Conservation (phyloP, 2,329 filamentous ascomycete species). For the Parastagonospora nodorum region DNA sequence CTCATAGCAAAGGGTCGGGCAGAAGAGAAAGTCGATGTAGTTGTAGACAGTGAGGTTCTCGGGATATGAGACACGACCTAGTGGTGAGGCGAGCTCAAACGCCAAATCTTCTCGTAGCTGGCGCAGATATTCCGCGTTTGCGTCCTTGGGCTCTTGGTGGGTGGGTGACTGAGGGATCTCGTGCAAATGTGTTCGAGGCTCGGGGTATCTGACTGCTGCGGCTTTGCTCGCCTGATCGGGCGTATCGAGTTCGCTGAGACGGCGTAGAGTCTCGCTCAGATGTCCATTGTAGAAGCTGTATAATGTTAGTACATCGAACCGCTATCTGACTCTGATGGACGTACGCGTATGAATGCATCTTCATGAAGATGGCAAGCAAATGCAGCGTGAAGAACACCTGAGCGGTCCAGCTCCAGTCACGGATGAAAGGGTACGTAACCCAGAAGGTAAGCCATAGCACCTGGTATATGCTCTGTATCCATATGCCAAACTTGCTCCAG, state of each 20-base stretch:
- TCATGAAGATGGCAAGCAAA: slow-evolving; percentile 92
- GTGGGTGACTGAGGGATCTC: slow-evolving; percentile 55
- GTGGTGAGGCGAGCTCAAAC: slow-evolving; percentile 85
- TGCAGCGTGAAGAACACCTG: slow-evolving; percentile 95
- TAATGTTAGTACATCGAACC: neutral
- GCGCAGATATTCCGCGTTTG: slow-evolving; percentile 53
- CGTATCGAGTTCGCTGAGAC: slow-evolving; percentile 77
- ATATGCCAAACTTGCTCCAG: slow-evolving; percentile 80
- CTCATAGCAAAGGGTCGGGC: slow-evolving; percentile 96
- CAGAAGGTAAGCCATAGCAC: slow-evolving; percentile 78
- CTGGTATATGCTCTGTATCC: slow-evolving; percentile 83
- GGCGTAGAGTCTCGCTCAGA: slow-evolving; percentile 82
- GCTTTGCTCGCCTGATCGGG: slow-evolving; percentile 71
- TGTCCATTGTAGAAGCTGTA: slow-evolving; percentile 89
- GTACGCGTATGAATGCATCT: slow-evolving; percentile 91
- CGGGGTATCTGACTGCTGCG: slow-evolving; percentile 76
- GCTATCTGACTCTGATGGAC: neutral
- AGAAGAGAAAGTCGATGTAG: slow-evolving; percentile 85
- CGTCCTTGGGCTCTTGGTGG: slow-evolving; percentile 51
- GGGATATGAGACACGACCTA: slow-evolving; percentile 89
- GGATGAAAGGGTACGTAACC: slow-evolving; percentile 81
- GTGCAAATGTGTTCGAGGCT: slow-evolving; percentile 54
- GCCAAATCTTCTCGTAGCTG: slow-evolving; percentile 85
- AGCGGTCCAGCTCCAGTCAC: slow-evolving; percentile 95
- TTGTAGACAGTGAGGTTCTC: slow-evolving; percentile 83